Percentiles rank a stretch among this genome's conserved stretches.
Conservation (phyloP, 176 grass and related monocot genomes). For the Bonia amplexicaulis region DNA sequence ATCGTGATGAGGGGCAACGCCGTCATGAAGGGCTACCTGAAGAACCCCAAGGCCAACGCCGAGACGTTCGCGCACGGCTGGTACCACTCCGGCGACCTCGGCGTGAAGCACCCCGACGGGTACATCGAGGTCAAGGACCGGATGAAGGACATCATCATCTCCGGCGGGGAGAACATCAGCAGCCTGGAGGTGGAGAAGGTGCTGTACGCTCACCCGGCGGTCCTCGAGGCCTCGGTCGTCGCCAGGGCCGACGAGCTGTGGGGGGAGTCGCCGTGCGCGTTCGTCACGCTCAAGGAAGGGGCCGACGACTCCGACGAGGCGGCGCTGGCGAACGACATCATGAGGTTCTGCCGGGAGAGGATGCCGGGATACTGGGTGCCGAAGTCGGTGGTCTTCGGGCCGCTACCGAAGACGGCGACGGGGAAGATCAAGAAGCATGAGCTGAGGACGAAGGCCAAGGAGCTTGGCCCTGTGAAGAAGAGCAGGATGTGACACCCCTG, state of each 20-base stretch:
- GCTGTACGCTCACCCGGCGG: slow-evolving; percentile 60
- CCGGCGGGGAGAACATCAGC: slow-evolving; percentile 94
- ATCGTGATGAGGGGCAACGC: slow-evolving; percentile 80
- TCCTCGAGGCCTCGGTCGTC: slow-evolving; percentile 71
- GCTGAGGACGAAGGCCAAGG: slow-evolving; percentile 68
- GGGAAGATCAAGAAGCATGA: slow-evolving; percentile 93
- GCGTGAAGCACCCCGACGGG: slow-evolving; percentile 83
- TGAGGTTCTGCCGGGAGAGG: slow-evolving; percentile 72
- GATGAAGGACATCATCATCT: slow-evolving; percentile 97
- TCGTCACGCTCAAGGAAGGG: slow-evolving; percentile 63
- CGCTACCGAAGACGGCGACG: slow-evolving; percentile 78
- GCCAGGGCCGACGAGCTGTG: slow-evolving; percentile 75
- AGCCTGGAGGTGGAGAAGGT: slow-evolving; percentile 92
- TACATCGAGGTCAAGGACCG: slow-evolving; percentile 91
- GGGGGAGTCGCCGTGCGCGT: slow-evolving; percentile 92
- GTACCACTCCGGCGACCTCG: slow-evolving; percentile 91
- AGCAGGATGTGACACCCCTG: slow-evolving; percentile 56
- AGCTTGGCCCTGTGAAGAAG: slow-evolving; percentile 73
- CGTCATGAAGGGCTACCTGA: slow-evolving; percentile 97
- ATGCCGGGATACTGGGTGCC: slow-evolving; percentile 84
- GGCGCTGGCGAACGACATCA: slow-evolving; percentile 52
- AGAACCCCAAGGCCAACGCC: slow-evolving; percentile 73
- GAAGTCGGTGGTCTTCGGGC: slow-evolving; percentile 79
- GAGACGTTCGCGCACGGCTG: slow-evolving; percentile 75
- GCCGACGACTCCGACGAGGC: slow-evolving; percentile 38